phyloP scores from a whole-genome alignment of 2,329 filamentous ascomycete genomes.

The Ophiostoma tasmaniense region DNA sequence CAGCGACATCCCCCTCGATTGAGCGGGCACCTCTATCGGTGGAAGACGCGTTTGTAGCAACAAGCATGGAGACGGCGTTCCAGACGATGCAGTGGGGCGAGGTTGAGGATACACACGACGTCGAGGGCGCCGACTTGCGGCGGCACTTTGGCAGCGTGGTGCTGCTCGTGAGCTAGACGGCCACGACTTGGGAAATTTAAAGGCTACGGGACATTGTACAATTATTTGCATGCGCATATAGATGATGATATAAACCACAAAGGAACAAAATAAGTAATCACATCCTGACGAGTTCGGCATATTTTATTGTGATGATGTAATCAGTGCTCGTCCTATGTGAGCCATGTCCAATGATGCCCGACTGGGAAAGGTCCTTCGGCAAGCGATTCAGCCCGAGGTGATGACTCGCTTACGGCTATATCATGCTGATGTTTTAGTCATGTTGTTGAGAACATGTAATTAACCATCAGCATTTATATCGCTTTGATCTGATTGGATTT shows the following conservation, averaged over 20 bases:
- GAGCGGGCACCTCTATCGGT: conserved; percentile 46
- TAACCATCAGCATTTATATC: too few relatives aligned
- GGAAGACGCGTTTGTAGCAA: conserved; percentile 69
- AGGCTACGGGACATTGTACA: background rate
- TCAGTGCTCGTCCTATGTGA: background rate
- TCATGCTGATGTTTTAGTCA: background rate
- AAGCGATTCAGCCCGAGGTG: background rate
- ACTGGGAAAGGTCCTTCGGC: background rate
- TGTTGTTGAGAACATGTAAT: background rate
- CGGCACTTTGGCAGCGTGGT: conserved; percentile 84
- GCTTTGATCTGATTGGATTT: background rate
- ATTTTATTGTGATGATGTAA: background rate
- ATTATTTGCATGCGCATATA: background rate
- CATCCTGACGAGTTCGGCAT: background rate
- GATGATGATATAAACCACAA: background rate
- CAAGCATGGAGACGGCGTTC: conserved; percentile 79
- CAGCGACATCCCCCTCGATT: conserved; percentile 20
- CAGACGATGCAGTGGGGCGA: conserved; percentile 90
- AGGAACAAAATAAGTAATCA: background rate
- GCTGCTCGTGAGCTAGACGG: conserved; percentile 41
- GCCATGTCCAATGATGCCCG: background rate
- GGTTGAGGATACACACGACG: conserved; percentile 97
- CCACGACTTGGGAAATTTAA: background rate
- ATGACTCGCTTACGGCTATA: background rate
- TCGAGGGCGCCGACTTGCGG: conserved; percentile 80